Evolutionary conservation across 441 rosid genomes (phyloP), one percentile per base, ranked within the genome.

Genomic region (Raphanus hybrid): DNA sequence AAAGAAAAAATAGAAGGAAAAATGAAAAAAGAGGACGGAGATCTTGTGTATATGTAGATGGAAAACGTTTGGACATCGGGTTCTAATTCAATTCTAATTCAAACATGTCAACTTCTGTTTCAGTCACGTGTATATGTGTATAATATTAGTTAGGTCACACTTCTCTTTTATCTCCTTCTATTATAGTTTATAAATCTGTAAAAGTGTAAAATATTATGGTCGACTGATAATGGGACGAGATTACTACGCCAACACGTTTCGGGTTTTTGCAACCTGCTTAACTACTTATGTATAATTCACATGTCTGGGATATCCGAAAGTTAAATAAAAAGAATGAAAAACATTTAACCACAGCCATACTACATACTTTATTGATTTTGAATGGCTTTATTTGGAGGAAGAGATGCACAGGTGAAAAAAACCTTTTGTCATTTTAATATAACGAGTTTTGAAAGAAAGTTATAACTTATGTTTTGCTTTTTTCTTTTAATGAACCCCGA

Each of bases 61-160:
- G 10, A 62, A 14, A 76, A 10, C 57, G 75, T 69, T 35, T 69
- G 71, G 58, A 63, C 60, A 70, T 8, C 64, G 59, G 66, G 67
- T 64, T 64, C 60, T 54, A 15, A 26, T 37, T 69, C 58, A 69
- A 69, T 64, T 64, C 60, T 54, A 26, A 26, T 37, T 69, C 48
- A 69, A 69, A 76, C 70, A 62, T 69, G 64, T 61, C 14, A 69
- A 35, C 10, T 50, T 76, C 50, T 70, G 14, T 45, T 12, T 12
- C 52, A 45, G 15, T 45, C 15, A 48, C 54, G n/a, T 48, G 54
- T 48, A 41, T 48, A 48, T 45, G 16, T 45, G 54, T 45, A 45
- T 45, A 45, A 12, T 57, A 15, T 64, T 43, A 43, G 73, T 59
- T 75, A 67, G 62, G n/a, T 54, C 6, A 14, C 65, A 3, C 16